These are phyloP conservation scores for Phytopythium sindhum DNA, from an alignment of 352 stramenopile genomes.

Conservation along the genomic window DNA sequence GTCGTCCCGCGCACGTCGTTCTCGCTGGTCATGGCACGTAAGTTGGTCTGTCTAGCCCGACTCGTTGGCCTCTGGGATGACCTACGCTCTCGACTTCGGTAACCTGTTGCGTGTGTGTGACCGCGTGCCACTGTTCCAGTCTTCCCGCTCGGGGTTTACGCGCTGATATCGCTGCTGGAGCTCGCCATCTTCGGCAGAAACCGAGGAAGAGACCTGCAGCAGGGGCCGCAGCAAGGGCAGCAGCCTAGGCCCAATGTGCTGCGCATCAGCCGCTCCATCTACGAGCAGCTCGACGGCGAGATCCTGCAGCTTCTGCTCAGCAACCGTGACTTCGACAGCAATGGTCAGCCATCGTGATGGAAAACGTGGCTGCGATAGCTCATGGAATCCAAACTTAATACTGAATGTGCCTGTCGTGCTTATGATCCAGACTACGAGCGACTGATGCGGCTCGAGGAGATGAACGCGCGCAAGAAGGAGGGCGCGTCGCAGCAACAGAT, in stretches of 20 bases:
- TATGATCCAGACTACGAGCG: slow-evolving; percentile 54
- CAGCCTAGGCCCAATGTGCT: slow-evolving; percentile 30
- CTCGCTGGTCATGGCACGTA: slow-evolving; percentile 27
- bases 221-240: slow-evolving; percentile 7
- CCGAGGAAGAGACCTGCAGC: slow-evolving; percentile 7
- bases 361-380: no score
- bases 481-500: slow-evolving; percentile 58
- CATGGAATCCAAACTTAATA: no score
- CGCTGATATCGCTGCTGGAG: slow-evolving; percentile 46
- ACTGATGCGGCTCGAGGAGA: slow-evolving; percentile 57
- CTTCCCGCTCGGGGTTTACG: slow-evolving; percentile 49
- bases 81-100: no score
- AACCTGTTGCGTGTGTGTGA: not conserved
- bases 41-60: slow-evolving; percentile 1
- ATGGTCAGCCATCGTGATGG: slow-evolving; percentile 15
- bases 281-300: slow-evolving; percentile 63
- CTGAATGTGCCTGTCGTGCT: not conserved
- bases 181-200: slow-evolving; percentile 27
- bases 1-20: slow-evolving; percentile 21
- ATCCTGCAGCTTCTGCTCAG: slow-evolving; percentile 59
- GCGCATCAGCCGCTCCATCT: slow-evolving; percentile 60
- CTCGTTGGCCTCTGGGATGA: no score
- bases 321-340: slow-evolving; percentile 67
- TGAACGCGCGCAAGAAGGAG: slow-evolving; percentile 50
- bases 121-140: not conserved